Evolutionary conservation across 306 rosid genomes (phyloP).

Genomic region (Herpetospermum pedunculosum): DNA sequence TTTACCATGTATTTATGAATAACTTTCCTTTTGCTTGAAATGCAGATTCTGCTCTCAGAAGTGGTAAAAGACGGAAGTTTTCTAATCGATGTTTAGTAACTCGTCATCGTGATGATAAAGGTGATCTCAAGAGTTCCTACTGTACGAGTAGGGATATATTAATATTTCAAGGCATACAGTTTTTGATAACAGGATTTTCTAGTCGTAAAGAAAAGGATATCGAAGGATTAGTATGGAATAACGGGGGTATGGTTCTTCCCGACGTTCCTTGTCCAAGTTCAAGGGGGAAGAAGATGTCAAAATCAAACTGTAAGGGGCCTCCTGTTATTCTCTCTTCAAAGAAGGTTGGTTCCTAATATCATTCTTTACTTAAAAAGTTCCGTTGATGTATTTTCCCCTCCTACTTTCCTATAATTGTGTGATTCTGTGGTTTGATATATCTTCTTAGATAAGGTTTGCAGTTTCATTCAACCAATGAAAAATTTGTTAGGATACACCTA

Average conservation of each 20-base stretch:
- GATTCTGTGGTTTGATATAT: background rate
- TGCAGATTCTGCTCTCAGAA: conserved; percentile 40
- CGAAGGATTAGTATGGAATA: conserved; percentile 48
- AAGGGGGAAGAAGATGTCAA: conserved; percentile 32
- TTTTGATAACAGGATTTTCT: conserved; percentile 74
- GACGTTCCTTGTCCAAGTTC: conserved; percentile 57
- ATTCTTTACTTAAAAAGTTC: background rate
- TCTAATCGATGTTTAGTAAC: conserved; percentile 20
- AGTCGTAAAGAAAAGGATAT: conserved; percentile 43
- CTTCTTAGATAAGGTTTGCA: background rate
- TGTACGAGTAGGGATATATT: conserved; percentile 22
- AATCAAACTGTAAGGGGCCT: conserved; percentile 21
- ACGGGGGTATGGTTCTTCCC: conserved; percentile 61
- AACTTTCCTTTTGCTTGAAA: conserved; percentile 3
- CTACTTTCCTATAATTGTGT: background rate
- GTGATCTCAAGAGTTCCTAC: conserved; percentile 22
- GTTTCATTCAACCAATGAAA: no score
- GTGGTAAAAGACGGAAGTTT: conserved; percentile 24
- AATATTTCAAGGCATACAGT: conserved; percentile 56
- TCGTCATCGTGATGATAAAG: conserved; percentile 16
- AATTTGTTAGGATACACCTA: no score
- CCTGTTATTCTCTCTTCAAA: conserved; percentile 59
- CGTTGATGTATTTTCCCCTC: background rate
- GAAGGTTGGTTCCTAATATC: conserved; percentile 42
- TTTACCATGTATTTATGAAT: background rate